A percentile compares a stretch with the other conserved stretches of the same genome.
Conservation (phyloP, 164 flowering plant species). For the Platanus orientalis region DNA sequence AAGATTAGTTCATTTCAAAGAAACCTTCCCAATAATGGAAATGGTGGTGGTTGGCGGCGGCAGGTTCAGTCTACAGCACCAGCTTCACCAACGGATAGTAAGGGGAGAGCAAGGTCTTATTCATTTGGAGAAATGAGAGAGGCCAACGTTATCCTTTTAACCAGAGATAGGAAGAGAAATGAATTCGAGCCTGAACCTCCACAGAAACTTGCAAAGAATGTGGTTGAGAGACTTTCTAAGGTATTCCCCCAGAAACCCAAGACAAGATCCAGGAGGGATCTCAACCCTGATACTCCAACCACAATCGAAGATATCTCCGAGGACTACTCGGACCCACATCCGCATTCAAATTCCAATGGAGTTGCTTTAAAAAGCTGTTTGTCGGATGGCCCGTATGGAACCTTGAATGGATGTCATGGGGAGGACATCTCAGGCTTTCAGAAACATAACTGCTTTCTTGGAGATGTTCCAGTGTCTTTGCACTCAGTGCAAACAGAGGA, state of each 20-base stretch:
- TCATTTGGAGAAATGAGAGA: conserved; percentile 61
- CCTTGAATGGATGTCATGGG: conserved; percentile 16
- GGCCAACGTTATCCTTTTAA: conserved; percentile 25
- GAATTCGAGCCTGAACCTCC: conserved; percentile 59
- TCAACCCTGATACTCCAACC: conserved; percentile 44
- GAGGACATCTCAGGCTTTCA: conserved; percentile 22
- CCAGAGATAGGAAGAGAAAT: conserved; percentile 43
- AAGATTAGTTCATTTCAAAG: conserved; percentile 29
- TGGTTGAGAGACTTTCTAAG: conserved; percentile 74
- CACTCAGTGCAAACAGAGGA: conserved; percentile 29
- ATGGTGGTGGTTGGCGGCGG: conserved; percentile 42
- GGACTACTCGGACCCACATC: conserved; percentile 30
- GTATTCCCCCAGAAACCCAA: conserved; percentile 26
- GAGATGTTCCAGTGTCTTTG: conserved; percentile 15
- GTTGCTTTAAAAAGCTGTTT: conserved; percentile 14
- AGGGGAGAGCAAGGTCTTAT: conserved; percentile 41
- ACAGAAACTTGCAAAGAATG: conserved; percentile 64
- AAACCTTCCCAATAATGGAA: conserved; percentile 24
- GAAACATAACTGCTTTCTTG: conserved; percentile 15
- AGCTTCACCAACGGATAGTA: conserved; percentile 43
- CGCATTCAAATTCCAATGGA: conserved; percentile 25
- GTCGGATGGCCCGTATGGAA: conserved; percentile 23
- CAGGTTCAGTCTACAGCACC: conserved; percentile 51
- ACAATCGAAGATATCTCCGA: conserved; percentile 69
- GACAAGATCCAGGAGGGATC: conserved; percentile 32